Percentiles rank a stretch among this genome's conserved stretches.
These are phyloP conservation scores for Pichia gijzeniarum DNA, from an alignment of 805 yeast genomes.

Conservation along the genomic window DNA sequence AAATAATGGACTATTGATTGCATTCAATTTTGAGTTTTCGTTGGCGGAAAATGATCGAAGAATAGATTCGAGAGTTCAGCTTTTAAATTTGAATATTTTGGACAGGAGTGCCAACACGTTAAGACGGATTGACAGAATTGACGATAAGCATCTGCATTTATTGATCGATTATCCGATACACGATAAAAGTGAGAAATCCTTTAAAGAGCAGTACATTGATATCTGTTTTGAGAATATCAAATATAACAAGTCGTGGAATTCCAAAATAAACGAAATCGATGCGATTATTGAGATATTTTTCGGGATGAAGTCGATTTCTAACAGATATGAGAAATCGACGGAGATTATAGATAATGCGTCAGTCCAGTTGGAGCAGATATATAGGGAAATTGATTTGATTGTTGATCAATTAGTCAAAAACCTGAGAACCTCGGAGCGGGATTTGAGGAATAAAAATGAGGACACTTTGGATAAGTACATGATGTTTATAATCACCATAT, in stretches of 20 bases:
- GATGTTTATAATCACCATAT: constrained; percentile 12
- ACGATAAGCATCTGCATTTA: constrained; percentile 14
- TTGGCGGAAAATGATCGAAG: not conserved
- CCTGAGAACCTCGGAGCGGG: constrained; percentile 16
- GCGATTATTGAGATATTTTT: constrained; percentile 19
- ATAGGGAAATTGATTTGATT: constrained; percentile 19
- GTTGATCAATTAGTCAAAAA: not conserved
- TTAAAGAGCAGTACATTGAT: constrained; percentile 20
- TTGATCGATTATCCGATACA: constrained; percentile 21
- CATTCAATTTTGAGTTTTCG: constrained; percentile 18
- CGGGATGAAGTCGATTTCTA: constrained; percentile 23
- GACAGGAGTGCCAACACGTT: constrained; percentile 25
- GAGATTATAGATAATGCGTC: constrained; percentile 1
- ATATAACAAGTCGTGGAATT: constrained; percentile 27
- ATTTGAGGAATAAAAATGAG: constrained; percentile 25
- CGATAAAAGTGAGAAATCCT: constrained; percentile 12
- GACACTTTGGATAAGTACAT: constrained; percentile 18
- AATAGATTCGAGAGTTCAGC: constrained; percentile 18
- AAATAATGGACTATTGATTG: constrained; percentile 15
- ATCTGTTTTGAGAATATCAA: constrained; percentile 29
- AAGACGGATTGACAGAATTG: constrained; percentile 22
- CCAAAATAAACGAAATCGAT: constrained; percentile 15
- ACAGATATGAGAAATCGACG: constrained; percentile 19
- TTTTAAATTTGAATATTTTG: constrained; percentile 24
- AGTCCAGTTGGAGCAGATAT: constrained; percentile 13